phyloP scores from a whole-genome alignment of 129 eudicot species.

The Chrysanthemum seticuspe region DNA sequence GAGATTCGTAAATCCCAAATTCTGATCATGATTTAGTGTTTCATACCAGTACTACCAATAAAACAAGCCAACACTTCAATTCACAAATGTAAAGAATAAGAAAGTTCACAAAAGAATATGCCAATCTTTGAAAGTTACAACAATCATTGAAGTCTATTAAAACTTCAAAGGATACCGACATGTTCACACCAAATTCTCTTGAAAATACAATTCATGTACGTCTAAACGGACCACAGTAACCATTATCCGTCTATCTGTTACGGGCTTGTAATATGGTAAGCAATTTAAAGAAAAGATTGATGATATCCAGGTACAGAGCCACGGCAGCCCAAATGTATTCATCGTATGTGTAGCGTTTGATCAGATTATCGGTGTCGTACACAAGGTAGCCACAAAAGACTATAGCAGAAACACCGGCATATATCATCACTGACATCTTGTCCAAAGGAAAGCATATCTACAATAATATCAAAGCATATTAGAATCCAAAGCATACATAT shows the following conservation, averaged over 20 bases:
- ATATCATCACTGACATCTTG: constrained; percentile 55
- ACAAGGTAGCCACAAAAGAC: constrained; percentile 75
- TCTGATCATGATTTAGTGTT: no score
- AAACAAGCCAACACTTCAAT: neutral
- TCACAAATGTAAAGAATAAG: neutral
- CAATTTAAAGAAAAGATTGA: constrained; percentile 64
- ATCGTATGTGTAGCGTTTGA: constrained; percentile 66
- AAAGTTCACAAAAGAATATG: constrained; percentile 7
- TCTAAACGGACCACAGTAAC: neutral
- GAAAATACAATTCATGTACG: neutral
- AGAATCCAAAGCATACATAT: neutral
- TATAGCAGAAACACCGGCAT: constrained; percentile 61
- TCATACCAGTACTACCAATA: neutral
- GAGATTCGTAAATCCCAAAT: no score
- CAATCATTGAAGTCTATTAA: neutral
- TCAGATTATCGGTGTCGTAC: constrained; percentile 74
- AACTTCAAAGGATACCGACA: neutral
- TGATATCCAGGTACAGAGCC: constrained; percentile 57
- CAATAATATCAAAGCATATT: constrained; percentile 3
- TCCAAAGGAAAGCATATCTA: constrained; percentile 74
- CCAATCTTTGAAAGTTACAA: constrained; percentile 2
- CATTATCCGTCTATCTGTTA: constrained; percentile 37
- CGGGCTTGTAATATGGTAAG: constrained; percentile 46
- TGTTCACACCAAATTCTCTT: constrained; percentile 2
- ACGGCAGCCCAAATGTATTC: constrained; percentile 89